These are phyloP conservation scores for Metarhizium album DNA, from an alignment of 2,329 filamentous ascomycete species.

Conservation along the genomic window DNA sequence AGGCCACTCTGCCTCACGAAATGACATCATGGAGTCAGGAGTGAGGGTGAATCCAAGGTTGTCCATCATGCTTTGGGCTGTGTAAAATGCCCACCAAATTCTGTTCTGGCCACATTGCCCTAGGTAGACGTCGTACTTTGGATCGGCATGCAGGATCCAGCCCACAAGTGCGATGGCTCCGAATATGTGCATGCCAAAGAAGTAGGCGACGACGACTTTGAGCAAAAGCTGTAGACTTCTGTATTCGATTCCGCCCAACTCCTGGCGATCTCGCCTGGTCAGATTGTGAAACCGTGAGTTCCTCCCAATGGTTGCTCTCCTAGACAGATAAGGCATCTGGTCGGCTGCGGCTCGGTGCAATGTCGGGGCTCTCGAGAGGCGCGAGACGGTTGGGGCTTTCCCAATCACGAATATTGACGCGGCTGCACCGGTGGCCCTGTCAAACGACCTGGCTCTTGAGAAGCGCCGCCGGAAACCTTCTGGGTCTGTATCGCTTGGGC, in stretches of 20 bases:
- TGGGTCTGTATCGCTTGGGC: neutral
- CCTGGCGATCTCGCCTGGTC: constrained; percentile 21
- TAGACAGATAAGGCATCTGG: neutral
- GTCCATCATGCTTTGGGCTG: constrained; percentile 38
- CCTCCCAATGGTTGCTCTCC: neutral
- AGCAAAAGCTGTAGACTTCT: constrained; percentile 36
- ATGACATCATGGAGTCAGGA: constrained; percentile 41
- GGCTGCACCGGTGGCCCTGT: neutral
- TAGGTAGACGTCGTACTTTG: constrained; percentile 31
- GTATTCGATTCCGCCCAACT: constrained; percentile 42
- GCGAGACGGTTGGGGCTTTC: neutral
- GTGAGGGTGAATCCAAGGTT: constrained; percentile 46
- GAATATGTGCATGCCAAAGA: constrained; percentile 32
- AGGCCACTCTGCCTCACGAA: constrained; percentile 30
- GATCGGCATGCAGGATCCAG: constrained; percentile 33
- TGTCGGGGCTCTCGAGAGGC: neutral
- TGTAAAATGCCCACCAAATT: constrained; percentile 41
- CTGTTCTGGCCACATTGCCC: constrained; percentile 26
- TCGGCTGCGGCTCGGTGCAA: neutral
- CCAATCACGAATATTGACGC: neutral
- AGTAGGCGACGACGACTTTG: constrained; percentile 35
- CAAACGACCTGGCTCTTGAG: neutral
- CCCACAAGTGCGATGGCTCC: constrained; percentile 36
- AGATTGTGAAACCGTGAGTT: neutral
- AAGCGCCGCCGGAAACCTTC: neutral